Evolutionary conservation across 768 basidiomycete genomes (phyloP), one percentile per base, ranked within the genome.

Genomic region (Pleurotus tuoliensis): DNA sequence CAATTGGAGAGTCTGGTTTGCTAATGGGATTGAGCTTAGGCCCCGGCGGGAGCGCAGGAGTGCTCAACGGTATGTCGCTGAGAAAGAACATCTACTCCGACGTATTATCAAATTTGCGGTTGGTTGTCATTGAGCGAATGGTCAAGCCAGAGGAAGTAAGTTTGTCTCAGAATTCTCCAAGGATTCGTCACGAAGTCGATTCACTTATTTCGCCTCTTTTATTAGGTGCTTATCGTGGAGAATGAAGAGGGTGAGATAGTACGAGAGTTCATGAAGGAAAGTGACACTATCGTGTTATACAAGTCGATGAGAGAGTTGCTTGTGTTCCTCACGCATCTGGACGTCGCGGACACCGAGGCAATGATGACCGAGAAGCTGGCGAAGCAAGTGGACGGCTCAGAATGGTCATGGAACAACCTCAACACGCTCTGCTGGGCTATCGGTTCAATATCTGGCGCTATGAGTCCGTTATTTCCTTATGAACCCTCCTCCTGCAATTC

Each of bases 351-450:
- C 68, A 98, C 97, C 27, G 97, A 99, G 76, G 91, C 85, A 38
- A 98, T 99, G 72, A 79, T 99, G 65, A 97, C 95, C 38, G 96
- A 98, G 75, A 99, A 99, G 72, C 80, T 98, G 49, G 82, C 91
- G 44, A 97, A 95, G 73, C 97, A 99, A 79, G 95, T 97, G 9
- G 94, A 98, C 65, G 94, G 93, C 13, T 85, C 89, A 11, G 97
- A 99, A 72, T 99, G 97, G 97, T 97, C 94, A 24, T 99, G 97
- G 97, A 91, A 97, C 65, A 98, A 98, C 70, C 78, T 98, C 55
- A 99, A 98, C 73, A 98, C 96, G 3, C 84, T 99, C 8, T 99
- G 97, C 72, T 99, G 97, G 97, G 97, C 97, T 55, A 99, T 98
- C 64, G 97, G 97, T 57, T 98, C 95, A 1, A 98, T 99, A 59